phyloP scores from a whole-genome alignment of 805 yeast genomes.

The Yamadazyma ubonensis region DNA sequence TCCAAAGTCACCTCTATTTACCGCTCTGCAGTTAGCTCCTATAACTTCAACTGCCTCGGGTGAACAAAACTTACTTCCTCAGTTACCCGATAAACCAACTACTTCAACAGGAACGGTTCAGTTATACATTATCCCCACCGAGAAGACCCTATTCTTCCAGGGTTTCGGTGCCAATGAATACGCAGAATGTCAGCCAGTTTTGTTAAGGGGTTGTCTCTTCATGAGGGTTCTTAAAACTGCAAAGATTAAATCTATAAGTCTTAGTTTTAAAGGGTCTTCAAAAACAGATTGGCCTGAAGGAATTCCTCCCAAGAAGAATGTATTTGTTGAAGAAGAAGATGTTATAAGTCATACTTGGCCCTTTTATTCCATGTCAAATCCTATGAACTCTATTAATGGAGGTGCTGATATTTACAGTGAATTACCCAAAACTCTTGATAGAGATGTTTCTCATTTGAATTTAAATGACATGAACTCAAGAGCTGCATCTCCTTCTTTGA shows the following conservation, averaged over 20 bases:
- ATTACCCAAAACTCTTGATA: slow-evolving; percentile 17
- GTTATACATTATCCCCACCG: slow-evolving; percentile 73
- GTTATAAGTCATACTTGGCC: slow-evolving; percentile 88
- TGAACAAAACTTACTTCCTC: slow-evolving; percentile 35
- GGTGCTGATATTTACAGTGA: slow-evolving; percentile 51
- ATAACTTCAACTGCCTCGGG: slow-evolving; percentile 16
- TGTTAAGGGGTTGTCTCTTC: slow-evolving; percentile 77
- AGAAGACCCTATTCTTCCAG: slow-evolving; percentile 73
- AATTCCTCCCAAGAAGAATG: slow-evolving; percentile 82
- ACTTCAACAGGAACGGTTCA: slow-evolving; percentile 65
- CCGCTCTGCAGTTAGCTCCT: slow-evolving; percentile 25
- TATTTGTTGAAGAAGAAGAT: slow-evolving; percentile 61
- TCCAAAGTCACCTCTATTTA: slow-evolving; percentile 28
- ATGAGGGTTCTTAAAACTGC: slow-evolving; percentile 69
- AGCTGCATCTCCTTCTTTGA: slow-evolving; percentile 11
- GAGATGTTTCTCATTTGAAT: slow-evolving; percentile 37
- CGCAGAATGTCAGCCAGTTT: slow-evolving; percentile 66
- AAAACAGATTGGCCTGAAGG: slow-evolving; percentile 98
- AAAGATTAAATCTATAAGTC: slow-evolving; percentile 60
- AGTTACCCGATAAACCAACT: slow-evolving; percentile 54
- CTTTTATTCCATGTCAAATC: slow-evolving; percentile 49
- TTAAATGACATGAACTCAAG: slow-evolving; percentile 26
- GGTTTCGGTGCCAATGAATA: slow-evolving; percentile 74
- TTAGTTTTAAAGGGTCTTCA: slow-evolving; percentile 65
- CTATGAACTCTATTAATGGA: slow-evolving; percentile 24